Base-by-base conservation (phyloP, 495 filamentous ascomycete genomes). In the Trichoderma orchidacearum region DNA sequence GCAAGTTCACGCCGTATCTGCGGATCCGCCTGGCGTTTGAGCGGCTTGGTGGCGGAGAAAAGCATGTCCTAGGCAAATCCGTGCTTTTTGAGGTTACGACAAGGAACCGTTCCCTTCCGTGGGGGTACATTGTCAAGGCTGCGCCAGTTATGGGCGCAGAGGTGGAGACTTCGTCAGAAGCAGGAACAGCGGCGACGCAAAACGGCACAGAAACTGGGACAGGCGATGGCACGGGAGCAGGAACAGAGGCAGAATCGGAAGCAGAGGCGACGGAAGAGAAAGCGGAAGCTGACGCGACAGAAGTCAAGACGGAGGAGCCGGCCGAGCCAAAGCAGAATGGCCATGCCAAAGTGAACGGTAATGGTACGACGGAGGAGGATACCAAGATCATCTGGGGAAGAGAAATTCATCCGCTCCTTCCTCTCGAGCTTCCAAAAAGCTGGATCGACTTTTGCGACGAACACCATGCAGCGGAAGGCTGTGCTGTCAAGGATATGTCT, bases 1-100 rank as follows among this genome's bases (percentile, higher is more conserved):
- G 9, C 51, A 55, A 55, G 30, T 55, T 38, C 31, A 27, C 30
- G n/a, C 53, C 53, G 53, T 55, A 55, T 34, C 31, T 55, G 53
- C 53, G 53, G 6, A 55, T 55, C 9, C 29, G 53, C 12, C 31
- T 55, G 4, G 53, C 53, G 8, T 55, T 34, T 8, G 53, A 55
- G 53, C 30, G 53, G n/a, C 32, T 55, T 7, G 53, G 53, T n/a
- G 23, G 30, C 17, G 30, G 30, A 27, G 53, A 55, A 31, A 55
- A 36, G 17, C 53, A 55, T 28, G 6, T 23, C n/a, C 53, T 55
- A 8, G 53, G 30, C 1, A 35, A 25, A 18, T 31, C 53, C 11
- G 53, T 55, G 31, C 30, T 55, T 7, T 34, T 55, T 21, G 53
- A 55, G 17, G 53, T 55, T 7, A 34, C 32, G 31, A 34, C 30